These are phyloP conservation scores for Paramecium biaurelia DNA, from an alignment of 73 alveolate genomes.

Conservation along the genomic window DNA sequence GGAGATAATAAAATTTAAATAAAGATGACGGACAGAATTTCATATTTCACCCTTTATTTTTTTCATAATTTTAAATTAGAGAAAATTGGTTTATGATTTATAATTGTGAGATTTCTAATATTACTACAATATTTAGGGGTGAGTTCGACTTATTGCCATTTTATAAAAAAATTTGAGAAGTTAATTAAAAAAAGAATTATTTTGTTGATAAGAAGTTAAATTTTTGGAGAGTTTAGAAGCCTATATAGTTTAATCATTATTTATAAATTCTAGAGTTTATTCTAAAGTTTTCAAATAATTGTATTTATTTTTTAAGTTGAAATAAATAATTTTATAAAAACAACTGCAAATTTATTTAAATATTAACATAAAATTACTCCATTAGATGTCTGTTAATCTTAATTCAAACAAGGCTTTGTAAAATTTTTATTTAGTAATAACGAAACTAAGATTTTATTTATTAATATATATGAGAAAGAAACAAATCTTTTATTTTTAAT, in stretches of 20 bases:
- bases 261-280: neutral
- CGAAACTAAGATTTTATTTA: neutral
- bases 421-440: neutral
- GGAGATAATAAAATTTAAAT: too few relatives aligned
- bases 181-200: too few relatives aligned
- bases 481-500: neutral
- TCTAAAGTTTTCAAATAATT: neutral
- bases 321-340: too few relatives aligned
- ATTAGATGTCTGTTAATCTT: neutral
- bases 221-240: neutral
- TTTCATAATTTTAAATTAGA: neutral
- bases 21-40: too few relatives aligned
- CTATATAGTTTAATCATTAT: neutral
- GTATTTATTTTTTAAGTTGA: neutral
- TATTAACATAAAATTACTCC: neutral
- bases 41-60: neutral
- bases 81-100: neutral
- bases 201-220: too few relatives aligned
- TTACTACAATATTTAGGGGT: too few relatives aligned
- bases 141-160: too few relatives aligned
- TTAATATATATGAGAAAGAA: neutral
- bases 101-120: neutral
- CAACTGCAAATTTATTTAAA: neutral
- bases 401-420: neutral
- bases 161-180: too few relatives aligned